Evolutionary conservation across 768 basidiomycete species (phyloP).

Genomic region (Termitomyces sp.): DNA sequence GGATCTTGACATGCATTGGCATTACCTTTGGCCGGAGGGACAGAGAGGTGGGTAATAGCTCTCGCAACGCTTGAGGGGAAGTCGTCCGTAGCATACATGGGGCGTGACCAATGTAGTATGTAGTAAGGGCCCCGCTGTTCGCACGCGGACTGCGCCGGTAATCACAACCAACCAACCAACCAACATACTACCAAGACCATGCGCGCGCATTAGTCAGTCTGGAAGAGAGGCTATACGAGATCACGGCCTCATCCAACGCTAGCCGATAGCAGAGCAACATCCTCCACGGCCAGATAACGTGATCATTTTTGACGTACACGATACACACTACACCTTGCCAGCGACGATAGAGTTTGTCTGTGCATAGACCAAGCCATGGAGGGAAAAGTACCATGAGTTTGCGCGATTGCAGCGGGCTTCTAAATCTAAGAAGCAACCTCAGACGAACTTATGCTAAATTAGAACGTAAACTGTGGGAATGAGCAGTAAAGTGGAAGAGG

Average conservation of each 20-base stretch:
- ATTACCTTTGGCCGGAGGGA: too few relatives aligned
- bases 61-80: too few relatives aligned
- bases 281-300: background rate
- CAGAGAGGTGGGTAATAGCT: too few relatives aligned
- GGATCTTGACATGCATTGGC: too few relatives aligned
- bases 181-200: too few relatives aligned
- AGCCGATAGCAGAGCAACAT: background rate
- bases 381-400: background rate
- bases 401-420: slow-evolving; percentile 3
- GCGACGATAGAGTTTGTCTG: background rate
- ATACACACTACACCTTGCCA: background rate
- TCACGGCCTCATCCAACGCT: background rate
- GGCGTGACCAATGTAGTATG: too few relatives aligned
- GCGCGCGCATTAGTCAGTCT: too few relatives aligned
- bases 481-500: background rate
- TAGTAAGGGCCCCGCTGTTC: too few relatives aligned
- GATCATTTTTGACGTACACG: background rate
- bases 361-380: background rate
- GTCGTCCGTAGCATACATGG: too few relatives aligned
- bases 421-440: background rate
- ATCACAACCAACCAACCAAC: too few relatives aligned
- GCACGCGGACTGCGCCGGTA: too few relatives aligned
- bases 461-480: background rate
- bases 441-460: background rate
- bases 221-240: background rate